A percentile compares a stretch with the other conserved stretches of the same genome.
phyloP scores from a whole-genome alignment of 2,329 filamentous ascomycete genomes.

The Ophiocordyceps polyrhachis-furcata region DNA sequence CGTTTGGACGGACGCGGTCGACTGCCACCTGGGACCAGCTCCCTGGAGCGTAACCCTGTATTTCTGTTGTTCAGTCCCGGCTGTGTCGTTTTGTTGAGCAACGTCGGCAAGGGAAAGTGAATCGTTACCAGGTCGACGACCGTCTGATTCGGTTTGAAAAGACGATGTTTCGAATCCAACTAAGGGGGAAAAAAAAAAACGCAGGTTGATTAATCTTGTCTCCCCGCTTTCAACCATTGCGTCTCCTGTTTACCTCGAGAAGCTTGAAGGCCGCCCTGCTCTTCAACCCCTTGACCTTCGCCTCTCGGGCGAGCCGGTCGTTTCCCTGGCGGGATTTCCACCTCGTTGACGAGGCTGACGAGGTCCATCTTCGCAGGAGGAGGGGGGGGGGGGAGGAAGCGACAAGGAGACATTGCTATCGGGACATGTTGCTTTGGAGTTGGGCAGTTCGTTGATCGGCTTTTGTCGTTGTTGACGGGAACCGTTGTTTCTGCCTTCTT shows the following conservation, averaged over 20 bases:
- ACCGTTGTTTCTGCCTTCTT: too few species aligned
- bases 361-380: neutral
- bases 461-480: too few species aligned
- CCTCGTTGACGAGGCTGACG: conserved; percentile 42
- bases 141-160: conserved; percentile 68
- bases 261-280: conserved; percentile 90
- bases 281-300: conserved; percentile 64
- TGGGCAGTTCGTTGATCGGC: too few species aligned
- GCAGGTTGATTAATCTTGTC: too few species aligned
- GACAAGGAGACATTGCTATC: neutral
- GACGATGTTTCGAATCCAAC: conserved; percentile 64
- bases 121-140: conserved; percentile 73
- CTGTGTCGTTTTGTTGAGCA: too few species aligned
- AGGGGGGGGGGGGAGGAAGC: neutral
- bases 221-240: too few species aligned
- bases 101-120: too few species aligned
- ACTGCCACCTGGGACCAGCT: conserved; percentile 66
- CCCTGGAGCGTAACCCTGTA: conserved; percentile 65
- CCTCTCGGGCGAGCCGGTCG: conserved; percentile 56
- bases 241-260: conserved; percentile 41
- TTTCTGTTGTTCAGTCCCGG: too few species aligned
- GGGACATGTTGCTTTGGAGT: neutral
- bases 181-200: conserved; percentile 14
- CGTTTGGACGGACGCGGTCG: conserved; percentile 55
- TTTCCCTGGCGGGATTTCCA: conserved; percentile 68